These are phyloP conservation scores for Lachnellula subtilissima DNA, from an alignment of 2,329 filamentous ascomycete genomes.

Conservation along the genomic window DNA sequence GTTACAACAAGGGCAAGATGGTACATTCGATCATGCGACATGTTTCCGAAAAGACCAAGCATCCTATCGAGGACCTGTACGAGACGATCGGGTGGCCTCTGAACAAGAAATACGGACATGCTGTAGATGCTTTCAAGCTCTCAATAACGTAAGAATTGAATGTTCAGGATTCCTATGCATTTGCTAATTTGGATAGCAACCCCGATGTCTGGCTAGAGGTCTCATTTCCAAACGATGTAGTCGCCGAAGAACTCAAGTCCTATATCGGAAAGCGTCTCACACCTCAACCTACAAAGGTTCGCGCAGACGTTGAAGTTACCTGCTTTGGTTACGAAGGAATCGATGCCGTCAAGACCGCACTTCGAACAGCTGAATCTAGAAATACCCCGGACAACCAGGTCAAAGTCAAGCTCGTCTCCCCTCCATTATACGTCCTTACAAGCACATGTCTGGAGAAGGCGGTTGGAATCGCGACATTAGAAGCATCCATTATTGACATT, in stretches of 20 bases:
- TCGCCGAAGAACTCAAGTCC: conserved; percentile 82
- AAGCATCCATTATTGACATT: conserved; percentile 87
- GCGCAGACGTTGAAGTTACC: conserved; percentile 93
- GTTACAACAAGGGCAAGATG: conserved; percentile 99
- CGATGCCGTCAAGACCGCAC: conserved; percentile 91
- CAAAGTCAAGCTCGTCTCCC: conserved; percentile 97
- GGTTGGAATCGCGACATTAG: conserved; percentile 75
- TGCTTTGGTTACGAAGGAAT: conserved; percentile 97
- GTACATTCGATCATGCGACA: conserved; percentile 99
- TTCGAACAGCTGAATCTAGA: conserved; percentile 84
- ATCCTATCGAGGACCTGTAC: conserved; percentile 91
- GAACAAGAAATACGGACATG: conserved; percentile 95
- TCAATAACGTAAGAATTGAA: conserved; percentile 74
- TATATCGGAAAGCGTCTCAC: conserved; percentile 98
- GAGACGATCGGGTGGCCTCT: conserved; percentile 94
- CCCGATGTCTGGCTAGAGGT: conserved; percentile 94
- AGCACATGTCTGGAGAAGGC: conserved; percentile 93
- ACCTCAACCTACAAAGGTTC: conserved; percentile 97
- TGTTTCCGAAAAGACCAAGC: conserved; percentile 93
- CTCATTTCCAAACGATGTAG: conserved; percentile 77
- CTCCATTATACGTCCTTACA: conserved; percentile 92
- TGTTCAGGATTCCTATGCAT: conserved; percentile 2
- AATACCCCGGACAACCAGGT: conserved; percentile 92
- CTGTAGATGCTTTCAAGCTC: conserved; percentile 97
- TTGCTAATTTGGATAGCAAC: conserved; percentile 55